These are phyloP conservation scores for Metarhizium rileyi DNA, from an alignment of 2,329 filamentous ascomycete species.

Conservation along the genomic window DNA sequence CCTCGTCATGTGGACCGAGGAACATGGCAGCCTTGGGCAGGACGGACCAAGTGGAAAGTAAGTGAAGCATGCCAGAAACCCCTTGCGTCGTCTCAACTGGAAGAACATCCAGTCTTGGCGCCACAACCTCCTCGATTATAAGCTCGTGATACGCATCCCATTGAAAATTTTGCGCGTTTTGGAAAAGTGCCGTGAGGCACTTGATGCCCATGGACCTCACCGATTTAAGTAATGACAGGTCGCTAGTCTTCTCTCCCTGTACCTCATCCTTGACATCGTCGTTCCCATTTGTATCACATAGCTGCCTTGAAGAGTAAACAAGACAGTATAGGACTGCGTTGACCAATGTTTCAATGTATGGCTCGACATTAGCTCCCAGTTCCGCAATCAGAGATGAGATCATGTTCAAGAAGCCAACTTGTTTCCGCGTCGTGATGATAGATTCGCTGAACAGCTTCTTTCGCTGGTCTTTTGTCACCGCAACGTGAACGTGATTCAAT, in stretches of 20 bases:
- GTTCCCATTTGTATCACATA: constrained; percentile 33
- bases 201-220: constrained; percentile 68
- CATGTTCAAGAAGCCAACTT: constrained; percentile 89
- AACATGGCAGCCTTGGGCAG: constrained; percentile 58
- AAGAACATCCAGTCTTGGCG: constrained; percentile 67
- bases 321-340: constrained; percentile 76
- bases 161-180: constrained; percentile 57
- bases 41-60: constrained; percentile 74
- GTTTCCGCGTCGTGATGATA: constrained; percentile 60
- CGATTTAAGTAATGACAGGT: constrained; percentile 51
- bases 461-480: constrained; percentile 38
- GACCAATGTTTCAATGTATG: constrained; percentile 59
- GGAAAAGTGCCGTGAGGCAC: constrained; percentile 70
- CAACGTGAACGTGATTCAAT: constrained; percentile 50
- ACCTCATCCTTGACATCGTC: constrained; percentile 27
- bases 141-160: constrained; percentile 63
- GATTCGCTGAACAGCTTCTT: constrained; percentile 47
- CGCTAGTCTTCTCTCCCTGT: constrained; percentile 33
- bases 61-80: constrained; percentile 69
- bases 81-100: constrained; percentile 82
- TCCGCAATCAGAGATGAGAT: constrained; percentile 77
- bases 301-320: constrained; percentile 54
- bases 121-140: constrained; percentile 67
- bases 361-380: constrained; percentile 61
- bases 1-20: constrained; percentile 35